Base-by-base conservation (phyloP, 495 filamentous ascomycete species). In the Neurospora sp. region DNA sequence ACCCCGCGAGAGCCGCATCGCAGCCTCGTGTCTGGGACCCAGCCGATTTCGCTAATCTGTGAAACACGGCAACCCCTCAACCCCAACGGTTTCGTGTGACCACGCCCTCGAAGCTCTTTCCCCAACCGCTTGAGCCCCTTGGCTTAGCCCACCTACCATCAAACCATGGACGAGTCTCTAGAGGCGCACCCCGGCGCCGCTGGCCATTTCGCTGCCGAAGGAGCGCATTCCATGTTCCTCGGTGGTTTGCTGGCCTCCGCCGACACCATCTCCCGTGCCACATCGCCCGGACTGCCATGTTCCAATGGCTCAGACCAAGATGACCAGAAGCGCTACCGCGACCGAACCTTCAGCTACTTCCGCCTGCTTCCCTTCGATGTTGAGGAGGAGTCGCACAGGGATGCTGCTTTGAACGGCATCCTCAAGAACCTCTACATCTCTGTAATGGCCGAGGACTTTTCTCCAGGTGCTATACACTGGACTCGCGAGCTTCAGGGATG, bases 401-500 rank as follows among this genome's bases (percentile, higher is more conserved):
- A 93, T 77, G 84, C 84, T 27, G 92, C 92, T 69, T 83, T 98
- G 65, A 85, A 89, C 9, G 93, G 94, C 81, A 97, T 97, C 72
- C 83, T 98, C 77, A 93, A 93, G 77, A 92, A 97, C 75, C 90
- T 99, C 37, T 98, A 97, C 78, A 91, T 97, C 77, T 87, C 94
- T 38, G 87, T 98, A 73, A 90, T 93, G 79, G 91, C 96, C 17
- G 94, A 97, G 41, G 96, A 99, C 80, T 98, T 98, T 81, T 88
- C 90, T 70, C 92, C 96, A 0, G 96, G 96, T 17, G 96, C 96
- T 14, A 86, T 97, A 27, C 94, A 98, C 82, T 99, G 96, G 96
- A 98, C 96, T 70, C 89, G 96, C 76, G 95, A 98, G 86, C 89
- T 99, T 27, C 88, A 93, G 78, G 94, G 92, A 82, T 99, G 96